Base-by-base conservation (phyloP, 306 rosid species). In the Morella rubra region DNA sequence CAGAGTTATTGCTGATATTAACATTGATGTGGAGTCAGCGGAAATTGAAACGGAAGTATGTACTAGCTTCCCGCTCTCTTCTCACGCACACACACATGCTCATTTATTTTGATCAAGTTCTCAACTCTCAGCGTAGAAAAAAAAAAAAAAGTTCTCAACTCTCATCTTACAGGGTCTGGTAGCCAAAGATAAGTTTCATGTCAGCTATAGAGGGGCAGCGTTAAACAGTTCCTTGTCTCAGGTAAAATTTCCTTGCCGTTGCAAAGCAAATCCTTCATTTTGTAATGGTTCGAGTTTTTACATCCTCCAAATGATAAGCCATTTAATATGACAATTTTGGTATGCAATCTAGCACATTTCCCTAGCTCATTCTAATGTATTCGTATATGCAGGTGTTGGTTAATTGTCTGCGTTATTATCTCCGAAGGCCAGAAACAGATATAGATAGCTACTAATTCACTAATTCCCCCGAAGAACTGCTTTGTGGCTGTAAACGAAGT, bases 21-120 rank as follows among this genome's bases (percentile, higher is more conserved):
- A 95, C 89, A 92, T 95, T n/a, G 93, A 88, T 20, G 97, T 92
- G 73, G 99, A 95, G 83, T 95, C 98, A 0, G 97, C 97, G 40
- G 96, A 91, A 88, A 92, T 95, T 14, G 99, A 95, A 41, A 92
- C 98, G 40, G 93, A 95, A 80, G 99, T 95, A 91, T 47, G 72
- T 40, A 73, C 44, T 42, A 49, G 49, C 69, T 24, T 7, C 12
- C 45, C 46, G 37, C 52, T 5, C 78, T 46, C 73, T 71, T 56
- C 24, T 42, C 18, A 80, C 53, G 77, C 65, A 59, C 14, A 0
- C 8, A 45, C 51, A 0, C 68, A 8, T 22, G 44, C 71, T 73
- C 61, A 79, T 78, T 47, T 77, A 19, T 55, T 70, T 62, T 20
- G 24, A 61, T 53, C 72, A 73, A 71, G 52, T 54, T 58, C n/a